Conservation (phyloP, 1,284 basidiomycete species). For the Hemileia vastatrix region DNA sequence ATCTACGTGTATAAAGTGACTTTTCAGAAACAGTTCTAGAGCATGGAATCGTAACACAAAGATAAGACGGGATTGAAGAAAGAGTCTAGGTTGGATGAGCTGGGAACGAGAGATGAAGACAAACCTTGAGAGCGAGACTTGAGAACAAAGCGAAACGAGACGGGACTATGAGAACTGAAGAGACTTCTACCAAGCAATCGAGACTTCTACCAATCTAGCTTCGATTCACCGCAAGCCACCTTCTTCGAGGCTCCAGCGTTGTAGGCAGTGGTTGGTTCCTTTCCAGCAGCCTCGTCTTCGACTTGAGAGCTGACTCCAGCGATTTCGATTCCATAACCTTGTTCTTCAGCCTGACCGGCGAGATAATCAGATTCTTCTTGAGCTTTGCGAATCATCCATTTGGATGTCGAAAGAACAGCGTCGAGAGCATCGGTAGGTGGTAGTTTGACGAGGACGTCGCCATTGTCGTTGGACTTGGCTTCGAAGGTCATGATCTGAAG, state of each 20-base stretch:
- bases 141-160: too few species aligned
- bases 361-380: too few species aligned
- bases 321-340: neutral
- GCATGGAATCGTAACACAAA: too few species aligned
- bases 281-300: neutral
- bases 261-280: neutral
- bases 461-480: constrained; percentile 50
- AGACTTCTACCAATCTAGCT: neutral
- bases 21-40: too few species aligned
- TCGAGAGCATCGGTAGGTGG: constrained; percentile 58
- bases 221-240: neutral
- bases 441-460: constrained; percentile 51
- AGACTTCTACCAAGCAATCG: too few species aligned
- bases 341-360: neutral
- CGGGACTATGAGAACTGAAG: too few species aligned
- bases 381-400: constrained; percentile 53
- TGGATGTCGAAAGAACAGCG: constrained; percentile 56
- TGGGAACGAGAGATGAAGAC: too few species aligned
- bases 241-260: neutral
- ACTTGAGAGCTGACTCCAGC: neutral
- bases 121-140: too few species aligned
- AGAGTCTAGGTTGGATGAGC: too few species aligned
- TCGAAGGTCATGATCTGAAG: constrained; percentile 61
- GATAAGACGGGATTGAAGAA: too few species aligned
- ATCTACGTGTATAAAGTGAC: too few species aligned